Conservation (phyloP, 176 grass and related monocot species). For the Rhynchospora tenuis region DNA sequence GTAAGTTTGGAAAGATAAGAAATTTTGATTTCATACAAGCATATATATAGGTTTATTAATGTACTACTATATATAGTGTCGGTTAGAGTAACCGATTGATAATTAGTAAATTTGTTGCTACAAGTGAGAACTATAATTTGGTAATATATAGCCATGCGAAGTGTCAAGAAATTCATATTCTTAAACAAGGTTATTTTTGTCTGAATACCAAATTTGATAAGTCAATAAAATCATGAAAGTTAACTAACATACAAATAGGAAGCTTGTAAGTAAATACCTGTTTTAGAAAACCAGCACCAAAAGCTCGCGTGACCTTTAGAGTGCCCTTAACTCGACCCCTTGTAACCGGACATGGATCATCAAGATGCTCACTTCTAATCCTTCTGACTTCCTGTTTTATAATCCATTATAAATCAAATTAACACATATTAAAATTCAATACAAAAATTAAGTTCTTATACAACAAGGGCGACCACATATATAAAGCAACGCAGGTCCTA, state of each 20-base stretch:
- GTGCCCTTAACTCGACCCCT: slow-evolving; percentile 71
- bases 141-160: too few relatives aligned
- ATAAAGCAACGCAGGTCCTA: too few relatives aligned
- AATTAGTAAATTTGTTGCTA: neutral
- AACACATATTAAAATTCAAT: neutral
- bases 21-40: neutral
- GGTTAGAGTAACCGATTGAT: neutral
- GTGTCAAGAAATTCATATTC: too few relatives aligned
- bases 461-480: neutral
- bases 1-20: too few relatives aligned
- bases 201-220: too few relatives aligned
- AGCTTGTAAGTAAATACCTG: slow-evolving; percentile 32
- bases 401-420: neutral
- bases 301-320: slow-evolving; percentile 76
- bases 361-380: slow-evolving; percentile 58
- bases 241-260: neutral
- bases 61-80: neutral
- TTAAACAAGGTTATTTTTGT: too few relatives aligned
- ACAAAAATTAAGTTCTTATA: neutral
- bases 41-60: neutral
- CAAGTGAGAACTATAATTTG: neutral
- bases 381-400: slow-evolving; percentile 50
- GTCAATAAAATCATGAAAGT: too few relatives aligned
- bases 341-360: slow-evolving; percentile 49
- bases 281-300: slow-evolving; percentile 76